Conservation (phyloP, 352 stramenopile species). For the Phytophthora sojae region DNA sequence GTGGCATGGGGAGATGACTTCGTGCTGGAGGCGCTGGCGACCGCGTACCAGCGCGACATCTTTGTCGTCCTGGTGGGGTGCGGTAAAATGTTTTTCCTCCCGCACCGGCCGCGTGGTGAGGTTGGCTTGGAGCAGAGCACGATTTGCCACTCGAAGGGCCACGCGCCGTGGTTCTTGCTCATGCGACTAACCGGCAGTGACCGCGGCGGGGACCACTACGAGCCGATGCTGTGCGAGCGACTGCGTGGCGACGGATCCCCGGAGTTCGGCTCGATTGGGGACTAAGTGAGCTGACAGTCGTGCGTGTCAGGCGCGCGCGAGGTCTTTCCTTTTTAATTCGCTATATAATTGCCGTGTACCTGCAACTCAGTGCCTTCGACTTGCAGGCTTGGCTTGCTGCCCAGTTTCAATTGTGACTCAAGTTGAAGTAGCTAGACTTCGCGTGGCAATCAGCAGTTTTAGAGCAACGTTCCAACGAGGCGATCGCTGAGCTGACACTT, state of each 20-base stretch:
- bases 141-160: constrained; percentile 75
- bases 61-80: constrained; percentile 90
- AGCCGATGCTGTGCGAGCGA: constrained; percentile 87
- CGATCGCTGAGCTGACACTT: too few relatives aligned
- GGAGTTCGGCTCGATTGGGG: constrained; percentile 86
- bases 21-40: constrained; percentile 84
- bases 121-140: constrained; percentile 47
- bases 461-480: too few relatives aligned
- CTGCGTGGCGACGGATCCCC: constrained; percentile 84
- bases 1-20: constrained; percentile 92
- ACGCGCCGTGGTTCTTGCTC: constrained; percentile 87
- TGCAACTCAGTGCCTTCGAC: neutral
- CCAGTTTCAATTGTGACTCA: neutral
- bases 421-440: neutral
- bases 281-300: constrained; percentile 40
- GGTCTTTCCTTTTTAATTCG: constrained; percentile 36
- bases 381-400: neutral
- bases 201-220: constrained; percentile 88
- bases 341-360: constrained; percentile 33
- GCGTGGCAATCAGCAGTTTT: too few relatives aligned
- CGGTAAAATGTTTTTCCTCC: constrained; percentile 91
- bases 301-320: constrained; percentile 6
- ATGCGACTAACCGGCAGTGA: constrained; percentile 89
- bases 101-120: constrained; percentile 69
- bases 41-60: constrained; percentile 88